phyloP scores from a whole-genome alignment of 495 filamentous ascomycete genomes.

The Penicillium dipodomyicola region DNA sequence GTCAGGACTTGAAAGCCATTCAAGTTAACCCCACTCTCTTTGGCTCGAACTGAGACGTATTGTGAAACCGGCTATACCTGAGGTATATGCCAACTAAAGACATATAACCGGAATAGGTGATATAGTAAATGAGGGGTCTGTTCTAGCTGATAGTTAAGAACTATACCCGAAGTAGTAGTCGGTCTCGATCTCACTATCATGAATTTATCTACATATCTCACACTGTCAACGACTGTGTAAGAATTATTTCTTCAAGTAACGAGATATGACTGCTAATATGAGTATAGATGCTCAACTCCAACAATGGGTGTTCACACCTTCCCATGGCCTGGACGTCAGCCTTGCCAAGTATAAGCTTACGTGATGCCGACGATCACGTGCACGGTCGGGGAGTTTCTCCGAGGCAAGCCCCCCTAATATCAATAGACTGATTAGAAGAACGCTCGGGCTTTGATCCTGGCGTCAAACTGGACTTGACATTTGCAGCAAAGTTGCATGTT shows the following conservation, averaged over 20 bases:
- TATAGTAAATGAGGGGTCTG: too few species aligned
- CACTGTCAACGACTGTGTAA: background rate
- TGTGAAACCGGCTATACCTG: too few species aligned
- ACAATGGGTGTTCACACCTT: background rate
- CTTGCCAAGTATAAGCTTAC: slow-evolving; percentile 8
- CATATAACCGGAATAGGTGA: too few species aligned
- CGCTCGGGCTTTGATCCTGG: slow-evolving; percentile 34
- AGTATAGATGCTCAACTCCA: background rate
- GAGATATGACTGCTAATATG: background rate
- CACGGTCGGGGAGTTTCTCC: slow-evolving; percentile 23
- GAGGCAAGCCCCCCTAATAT: slow-evolving; percentile 26
- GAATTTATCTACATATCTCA: background rate
- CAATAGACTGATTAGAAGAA: slow-evolving; percentile 15
- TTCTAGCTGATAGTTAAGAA: too few species aligned
- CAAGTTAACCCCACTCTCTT: too few species aligned
- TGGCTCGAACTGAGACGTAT: too few species aligned
- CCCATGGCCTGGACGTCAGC: background rate
- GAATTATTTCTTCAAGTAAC: background rate
- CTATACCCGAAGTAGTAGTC: too few species aligned
- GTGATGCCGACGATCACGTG: slow-evolving; percentile 21
- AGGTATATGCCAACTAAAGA: too few species aligned
- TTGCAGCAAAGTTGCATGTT: slow-evolving; percentile 21
- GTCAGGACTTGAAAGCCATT: too few species aligned
- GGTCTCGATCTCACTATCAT: too few species aligned
- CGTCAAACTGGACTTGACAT: slow-evolving; percentile 24